Evolutionary conservation across 306 rosid genomes (phyloP), one percentile per base, ranked within the genome.

Genomic region (Gillenia trifoliata): DNA sequence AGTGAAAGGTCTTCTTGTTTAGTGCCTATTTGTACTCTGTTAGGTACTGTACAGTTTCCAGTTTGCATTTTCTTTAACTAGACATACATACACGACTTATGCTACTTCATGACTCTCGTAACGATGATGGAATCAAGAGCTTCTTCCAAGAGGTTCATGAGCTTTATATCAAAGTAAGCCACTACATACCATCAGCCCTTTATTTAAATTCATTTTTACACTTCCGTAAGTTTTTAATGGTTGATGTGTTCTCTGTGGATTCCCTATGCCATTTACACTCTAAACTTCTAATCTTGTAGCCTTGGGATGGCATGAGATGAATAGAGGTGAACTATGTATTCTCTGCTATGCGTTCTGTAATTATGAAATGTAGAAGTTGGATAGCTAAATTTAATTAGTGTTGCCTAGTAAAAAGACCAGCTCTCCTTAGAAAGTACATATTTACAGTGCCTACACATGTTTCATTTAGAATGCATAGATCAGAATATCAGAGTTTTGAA

Each of bases 111-210:
- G 97, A 93, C 80, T 93, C 94, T 62, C 92, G 96, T 28, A 94
- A 91, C 45, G 97, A 94, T 76, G 98, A 94, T 89, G 98, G 98
- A 71, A 94, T 94, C 79, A 94, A 94, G 87, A 94, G 97, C 86
- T 91, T 94, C 80, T 94, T 94, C 81, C 98, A 94, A 85, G 97
- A 94, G 76, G 96, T 94, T 77, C 97, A 94, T 45, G 98, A 94
- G 78, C 97, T 94, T 78, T 94, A 94, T 85, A 87, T 94, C 80
- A 94, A 91, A 96, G 97, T 88, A 80, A 78, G 66, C 66, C 11
- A 43, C 30, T 41, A 20, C 40, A 73, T 83, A 57, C 78, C 61
- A 55, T 19, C 23, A 7, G 23, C 16, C 66, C 47, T 26, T 26
- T 69, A 11, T 33, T 61, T 23, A 10, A 40, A 8, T 6, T 79